A percentile compares a stretch with the other conserved stretches of the same genome.
Evolutionary conservation across 495 filamentous ascomycete species (phyloP).

Genomic region (Trypethelium eluteriae): DNA sequence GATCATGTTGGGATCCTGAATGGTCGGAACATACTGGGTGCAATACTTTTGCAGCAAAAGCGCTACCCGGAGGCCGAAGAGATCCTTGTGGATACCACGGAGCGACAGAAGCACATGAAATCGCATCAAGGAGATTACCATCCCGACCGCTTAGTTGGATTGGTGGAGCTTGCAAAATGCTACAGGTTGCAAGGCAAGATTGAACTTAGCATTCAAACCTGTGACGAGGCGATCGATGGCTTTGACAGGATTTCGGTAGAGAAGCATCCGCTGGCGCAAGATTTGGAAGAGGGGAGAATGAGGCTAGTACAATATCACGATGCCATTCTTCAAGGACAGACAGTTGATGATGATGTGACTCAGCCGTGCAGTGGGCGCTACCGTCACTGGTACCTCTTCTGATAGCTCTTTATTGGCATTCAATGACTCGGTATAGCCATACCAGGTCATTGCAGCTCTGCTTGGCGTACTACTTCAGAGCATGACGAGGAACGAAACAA

Average conservation of each 20-base stretch:
- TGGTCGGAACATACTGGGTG: not conserved
- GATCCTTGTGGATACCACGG: not conserved
- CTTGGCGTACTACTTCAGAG: too few species aligned
- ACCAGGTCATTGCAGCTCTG: not conserved
- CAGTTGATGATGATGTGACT: not conserved
- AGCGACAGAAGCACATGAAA: not conserved
- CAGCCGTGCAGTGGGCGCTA: not conserved
- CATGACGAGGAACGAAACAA: too few species aligned
- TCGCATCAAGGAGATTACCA: not conserved
- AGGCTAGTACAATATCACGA: not conserved
- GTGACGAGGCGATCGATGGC: not conserved
- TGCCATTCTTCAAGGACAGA: not conserved
- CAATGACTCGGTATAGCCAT: not conserved
- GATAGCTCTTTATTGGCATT: not conserved
- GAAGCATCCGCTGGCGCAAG: not conserved
- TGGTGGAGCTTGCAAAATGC: not conserved
- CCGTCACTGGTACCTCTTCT: not conserved
- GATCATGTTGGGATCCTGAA: not conserved
- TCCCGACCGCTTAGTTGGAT: not conserved
- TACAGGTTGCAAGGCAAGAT: not conserved
- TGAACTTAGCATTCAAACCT: not conserved
- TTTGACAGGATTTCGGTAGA: not conserved
- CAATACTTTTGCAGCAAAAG: not conserved
- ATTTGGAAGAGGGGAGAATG: not conserved
- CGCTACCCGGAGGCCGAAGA: not conserved